Conservation (phyloP, 768 basidiomycete species). For the Podaxis pistillaris region DNA sequence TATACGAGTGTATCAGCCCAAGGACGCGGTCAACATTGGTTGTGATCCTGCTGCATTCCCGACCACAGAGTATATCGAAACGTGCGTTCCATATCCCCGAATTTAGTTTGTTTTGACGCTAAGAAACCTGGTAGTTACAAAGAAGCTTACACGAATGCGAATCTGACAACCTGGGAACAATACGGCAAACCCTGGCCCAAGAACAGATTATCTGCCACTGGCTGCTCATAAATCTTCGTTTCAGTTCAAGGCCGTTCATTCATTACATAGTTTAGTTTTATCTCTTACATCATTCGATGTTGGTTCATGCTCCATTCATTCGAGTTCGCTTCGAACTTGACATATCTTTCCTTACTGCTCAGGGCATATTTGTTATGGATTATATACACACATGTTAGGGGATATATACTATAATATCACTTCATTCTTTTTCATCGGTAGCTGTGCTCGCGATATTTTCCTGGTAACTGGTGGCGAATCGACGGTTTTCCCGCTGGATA, state of each 20-base stretch:
- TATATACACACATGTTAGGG: too few species aligned
- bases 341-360: neutral
- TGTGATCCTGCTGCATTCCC: constrained; percentile 72
- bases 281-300: neutral
- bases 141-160: constrained; percentile 65
- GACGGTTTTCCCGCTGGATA: neutral
- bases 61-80: constrained; percentile 68
- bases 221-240: constrained; percentile 1
- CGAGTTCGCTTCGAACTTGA: neutral
- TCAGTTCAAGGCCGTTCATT: too few species aligned
- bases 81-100: constrained; percentile 35
- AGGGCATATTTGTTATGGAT: neutral
- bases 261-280: neutral
- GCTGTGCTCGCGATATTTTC: neutral
- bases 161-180: constrained; percentile 43
- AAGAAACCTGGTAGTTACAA: constrained; percentile 40
- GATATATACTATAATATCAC: neutral
- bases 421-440: neutral
- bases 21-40: constrained; percentile 47
- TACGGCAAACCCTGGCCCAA: constrained; percentile 55
- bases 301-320: neutral
- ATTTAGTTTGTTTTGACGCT: neutral
- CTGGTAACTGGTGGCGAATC: neutral
- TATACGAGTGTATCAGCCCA: constrained; percentile 67
- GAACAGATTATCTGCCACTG: constrained; percentile 33